These are phyloP conservation scores for Stachybotrys elegans DNA, from an alignment of 2,329 filamentous ascomycete genomes.

Conservation along the genomic window DNA sequence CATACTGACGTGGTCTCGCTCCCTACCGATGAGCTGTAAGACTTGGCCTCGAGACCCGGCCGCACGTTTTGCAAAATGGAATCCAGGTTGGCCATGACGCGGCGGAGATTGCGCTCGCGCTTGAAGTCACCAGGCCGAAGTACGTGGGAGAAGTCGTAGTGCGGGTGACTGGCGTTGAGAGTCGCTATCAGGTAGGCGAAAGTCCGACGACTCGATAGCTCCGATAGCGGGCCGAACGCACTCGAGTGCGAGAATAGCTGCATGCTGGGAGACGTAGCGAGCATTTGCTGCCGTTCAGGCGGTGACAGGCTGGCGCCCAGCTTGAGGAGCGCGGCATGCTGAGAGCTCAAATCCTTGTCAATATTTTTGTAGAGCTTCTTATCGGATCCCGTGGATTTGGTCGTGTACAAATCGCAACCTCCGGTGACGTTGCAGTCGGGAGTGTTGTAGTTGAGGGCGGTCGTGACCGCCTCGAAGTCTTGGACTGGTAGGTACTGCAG, in stretches of 20 bases:
- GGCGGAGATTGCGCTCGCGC: slow-evolving; percentile 72
- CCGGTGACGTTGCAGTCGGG: slow-evolving; percentile 88
- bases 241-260: slow-evolving; percentile 70
- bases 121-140: slow-evolving; percentile 86
- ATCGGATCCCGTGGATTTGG: slow-evolving; percentile 89
- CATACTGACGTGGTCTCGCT: slow-evolving; percentile 59
- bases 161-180: slow-evolving; percentile 80
- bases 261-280: slow-evolving; percentile 56
- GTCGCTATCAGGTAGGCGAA: slow-evolving; percentile 97
- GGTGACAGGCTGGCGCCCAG: slow-evolving; percentile 85
- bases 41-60: slow-evolving; percentile 50
- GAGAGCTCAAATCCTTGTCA: slow-evolving; percentile 82
- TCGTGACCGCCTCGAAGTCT: slow-evolving; percentile 87
- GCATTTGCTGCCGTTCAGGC: slow-evolving; percentile 68
- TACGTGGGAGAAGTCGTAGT: slow-evolving; percentile 96
- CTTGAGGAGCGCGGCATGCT: slow-evolving; percentile 83
- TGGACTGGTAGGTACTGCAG: slow-evolving; percentile 81
- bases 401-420: slow-evolving; percentile 94
- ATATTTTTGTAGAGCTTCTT: slow-evolving; percentile 98
- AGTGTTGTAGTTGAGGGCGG: slow-evolving; percentile 92
- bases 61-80: slow-evolving; percentile 82
- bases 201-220: slow-evolving; percentile 81
- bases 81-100: slow-evolving; percentile 83
- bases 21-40: slow-evolving; percentile 34
- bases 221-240: slow-evolving; percentile 85